phyloP scores from a whole-genome alignment of 768 basidiomycete genomes.

The Naganishia randhawae region DNA sequence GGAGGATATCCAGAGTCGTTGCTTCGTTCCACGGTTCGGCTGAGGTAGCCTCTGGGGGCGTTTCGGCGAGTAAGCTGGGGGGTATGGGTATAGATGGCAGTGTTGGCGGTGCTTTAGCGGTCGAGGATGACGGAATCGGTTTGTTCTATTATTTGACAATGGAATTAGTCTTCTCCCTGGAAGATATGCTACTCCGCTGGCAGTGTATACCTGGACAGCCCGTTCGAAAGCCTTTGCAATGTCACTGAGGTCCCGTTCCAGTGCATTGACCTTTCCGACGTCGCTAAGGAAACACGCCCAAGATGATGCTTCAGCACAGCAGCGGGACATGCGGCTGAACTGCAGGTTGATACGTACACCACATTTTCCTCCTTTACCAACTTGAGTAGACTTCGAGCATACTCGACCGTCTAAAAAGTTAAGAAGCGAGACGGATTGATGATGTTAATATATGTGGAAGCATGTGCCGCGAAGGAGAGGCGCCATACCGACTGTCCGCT shows the following conservation, averaged over 20 bases:
- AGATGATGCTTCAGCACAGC: neutral
- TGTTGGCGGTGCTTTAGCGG: neutral
- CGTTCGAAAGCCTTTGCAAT: slow-evolving; percentile 2
- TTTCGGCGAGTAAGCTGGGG: neutral
- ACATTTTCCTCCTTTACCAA: slow-evolving; percentile 12
- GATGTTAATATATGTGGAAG: neutral
- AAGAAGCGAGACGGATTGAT: neutral
- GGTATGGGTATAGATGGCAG: slow-evolving; percentile 20
- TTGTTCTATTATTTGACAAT: neutral
- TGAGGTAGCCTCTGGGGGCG: neutral
- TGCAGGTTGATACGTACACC: neutral
- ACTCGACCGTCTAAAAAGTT: slow-evolving; percentile 19
- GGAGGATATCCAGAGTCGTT: neutral
- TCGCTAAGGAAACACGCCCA: neutral
- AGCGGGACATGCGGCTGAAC: neutral
- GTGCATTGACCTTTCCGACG: neutral
- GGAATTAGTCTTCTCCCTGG: neutral
- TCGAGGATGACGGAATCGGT: slow-evolving; percentile 8
- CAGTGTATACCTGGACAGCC: neutral
- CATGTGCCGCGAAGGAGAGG: neutral
- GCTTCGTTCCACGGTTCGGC: neutral
- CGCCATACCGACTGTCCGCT: slow-evolving; percentile 19
- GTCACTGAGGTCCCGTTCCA: slow-evolving; percentile 13
- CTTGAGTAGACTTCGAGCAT: slow-evolving; percentile 17
- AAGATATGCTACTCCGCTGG: neutral